phyloP scores from a whole-genome alignment of 108 stramenopile species.

The Fragilaria crotonensis region DNA sequence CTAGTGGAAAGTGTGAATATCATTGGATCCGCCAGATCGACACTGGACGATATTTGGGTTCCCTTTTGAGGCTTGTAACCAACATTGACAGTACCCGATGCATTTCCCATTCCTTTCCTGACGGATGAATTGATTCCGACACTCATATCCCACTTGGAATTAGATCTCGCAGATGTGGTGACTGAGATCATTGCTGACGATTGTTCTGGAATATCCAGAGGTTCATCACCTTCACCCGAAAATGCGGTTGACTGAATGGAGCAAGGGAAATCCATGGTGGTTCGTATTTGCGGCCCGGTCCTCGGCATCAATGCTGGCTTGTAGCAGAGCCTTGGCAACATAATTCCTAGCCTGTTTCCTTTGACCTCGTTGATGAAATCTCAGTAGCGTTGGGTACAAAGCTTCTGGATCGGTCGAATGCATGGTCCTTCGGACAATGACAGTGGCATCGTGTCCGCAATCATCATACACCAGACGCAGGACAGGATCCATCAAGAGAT shows the following conservation, averaged over 20 bases:
- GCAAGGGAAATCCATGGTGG: constrained; percentile 5
- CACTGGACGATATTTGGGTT: constrained; percentile 17
- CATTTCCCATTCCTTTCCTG: constrained; percentile 20
- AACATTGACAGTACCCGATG: constrained; percentile 12
- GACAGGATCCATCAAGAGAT: constrained; percentile 50
- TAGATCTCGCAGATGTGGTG: background rate
- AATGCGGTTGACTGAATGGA: constrained; percentile 1
- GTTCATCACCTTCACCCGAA: constrained; percentile 8
- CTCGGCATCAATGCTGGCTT: background rate
- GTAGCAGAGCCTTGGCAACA: constrained; percentile 4
- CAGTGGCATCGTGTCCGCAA: constrained; percentile 29
- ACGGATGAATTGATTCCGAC: constrained; percentile 22
- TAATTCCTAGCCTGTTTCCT: constrained; percentile 8
- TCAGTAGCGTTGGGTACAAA: constrained; percentile 1
- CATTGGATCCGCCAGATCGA: background rate
- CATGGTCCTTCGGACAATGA: constrained; percentile 19
- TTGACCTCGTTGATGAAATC: constrained; percentile 19
- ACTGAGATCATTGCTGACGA: background rate
- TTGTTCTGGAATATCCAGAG: constrained; percentile 1
- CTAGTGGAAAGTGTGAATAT: background rate
- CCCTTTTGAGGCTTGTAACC: constrained; percentile 21
- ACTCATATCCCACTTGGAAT: constrained; percentile 12
- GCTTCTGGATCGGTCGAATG: constrained; percentile 1
- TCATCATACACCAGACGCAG: constrained; percentile 43
- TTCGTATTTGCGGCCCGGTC: constrained; percentile 1